Evolutionary conservation across 1,284 basidiomycete species (phyloP), one percentile per base, ranked within the genome.

Genomic region (Wallemia hederae): DNA sequence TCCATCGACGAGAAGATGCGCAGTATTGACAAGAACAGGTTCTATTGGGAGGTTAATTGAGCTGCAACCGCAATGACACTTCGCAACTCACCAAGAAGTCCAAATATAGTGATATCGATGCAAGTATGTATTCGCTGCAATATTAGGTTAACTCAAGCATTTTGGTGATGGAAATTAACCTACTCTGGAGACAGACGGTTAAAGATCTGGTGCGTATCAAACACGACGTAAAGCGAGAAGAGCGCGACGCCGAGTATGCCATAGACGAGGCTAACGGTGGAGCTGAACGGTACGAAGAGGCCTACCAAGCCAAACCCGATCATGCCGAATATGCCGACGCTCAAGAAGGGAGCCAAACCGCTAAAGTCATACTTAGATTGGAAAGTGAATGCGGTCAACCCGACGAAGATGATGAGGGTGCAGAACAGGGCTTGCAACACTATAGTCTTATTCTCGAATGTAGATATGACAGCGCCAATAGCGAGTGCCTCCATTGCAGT

Each of bases 401-500:
- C 72, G 56, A 69, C 59, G 64, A 73, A 73, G 24, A 70, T 65
- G 62, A 72, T 69, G 26, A 66, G 63, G 17, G 72, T 72, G 61
- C 72, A 67, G 39, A 70, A 55, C 63, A 72, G 63, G 0, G 72
- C 72, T 61, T 72, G 69, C 17, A 73, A 67, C n/a, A 73, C 68
- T 27, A 70, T 65, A 25, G 62, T 64, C 61, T 67, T 26, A 15
- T 28, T 63, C 61, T 70, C 66, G 59, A 67, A 66, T 59, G 66
- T 67, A 25, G 67, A 66, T 28, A 72, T 62, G 33, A 70, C 64
- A 1, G 64, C 62, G 7, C 72, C 72, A 59, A 73, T 63, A 1
- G 66, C 64, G 27, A 67, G 27, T 0, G 64, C 60, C 29, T 68
- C 67, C 39, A 64, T 61, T 19, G 65, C 27, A 31, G 67, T 69